Conservation (phyloP, 2,329 filamentous ascomycete species). For the Tolypocladium sp. region DNA sequence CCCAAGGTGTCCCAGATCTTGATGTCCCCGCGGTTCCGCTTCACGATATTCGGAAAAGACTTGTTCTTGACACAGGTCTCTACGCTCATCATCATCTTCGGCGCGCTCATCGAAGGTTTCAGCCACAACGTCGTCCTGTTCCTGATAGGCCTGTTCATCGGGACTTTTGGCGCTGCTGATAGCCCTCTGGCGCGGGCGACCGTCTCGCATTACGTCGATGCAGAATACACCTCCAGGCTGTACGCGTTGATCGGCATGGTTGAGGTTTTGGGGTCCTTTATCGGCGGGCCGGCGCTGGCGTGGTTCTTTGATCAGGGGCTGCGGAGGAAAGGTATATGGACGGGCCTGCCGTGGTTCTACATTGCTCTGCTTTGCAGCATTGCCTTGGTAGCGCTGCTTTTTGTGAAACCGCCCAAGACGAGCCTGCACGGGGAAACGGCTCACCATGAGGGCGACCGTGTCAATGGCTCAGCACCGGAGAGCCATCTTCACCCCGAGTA, state of each 20-base stretch:
- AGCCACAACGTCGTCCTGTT: slow-evolving; percentile 23
- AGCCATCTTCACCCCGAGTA: slow-evolving; percentile 14
- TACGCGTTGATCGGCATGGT: slow-evolving; percentile 31
- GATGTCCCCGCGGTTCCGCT: slow-evolving; percentile 20
- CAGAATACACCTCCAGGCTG: slow-evolving; percentile 27
- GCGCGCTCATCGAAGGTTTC: slow-evolving; percentile 23
- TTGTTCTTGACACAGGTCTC: slow-evolving; percentile 24
- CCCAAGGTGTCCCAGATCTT: slow-evolving; percentile 24
- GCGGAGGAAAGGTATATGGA: slow-evolving; percentile 23
- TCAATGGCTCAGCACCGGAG: slow-evolving; percentile 13
- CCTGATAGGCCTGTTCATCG: slow-evolving; percentile 25
- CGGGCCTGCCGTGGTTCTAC: slow-evolving; percentile 31
- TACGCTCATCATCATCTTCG: slow-evolving; percentile 19
- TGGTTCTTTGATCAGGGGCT: slow-evolving; percentile 27
- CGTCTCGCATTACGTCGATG: slow-evolving; percentile 26
- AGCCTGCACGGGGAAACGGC: slow-evolving; percentile 2
- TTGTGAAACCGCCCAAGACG: slow-evolving; percentile 21
- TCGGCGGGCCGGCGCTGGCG: slow-evolving; percentile 29
- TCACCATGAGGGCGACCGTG: slow-evolving; percentile 9
- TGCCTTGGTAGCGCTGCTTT: slow-evolving; percentile 17
- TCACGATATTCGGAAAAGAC: slow-evolving; percentile 27
- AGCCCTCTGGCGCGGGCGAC: slow-evolving; percentile 29
- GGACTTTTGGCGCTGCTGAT: slow-evolving; percentile 27
- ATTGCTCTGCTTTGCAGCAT: slow-evolving; percentile 19
- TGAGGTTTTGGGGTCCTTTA: slow-evolving; percentile 28